Conservation (phyloP, 164 flowering plant genomes). For the Tetrastigma voinierianum region DNA sequence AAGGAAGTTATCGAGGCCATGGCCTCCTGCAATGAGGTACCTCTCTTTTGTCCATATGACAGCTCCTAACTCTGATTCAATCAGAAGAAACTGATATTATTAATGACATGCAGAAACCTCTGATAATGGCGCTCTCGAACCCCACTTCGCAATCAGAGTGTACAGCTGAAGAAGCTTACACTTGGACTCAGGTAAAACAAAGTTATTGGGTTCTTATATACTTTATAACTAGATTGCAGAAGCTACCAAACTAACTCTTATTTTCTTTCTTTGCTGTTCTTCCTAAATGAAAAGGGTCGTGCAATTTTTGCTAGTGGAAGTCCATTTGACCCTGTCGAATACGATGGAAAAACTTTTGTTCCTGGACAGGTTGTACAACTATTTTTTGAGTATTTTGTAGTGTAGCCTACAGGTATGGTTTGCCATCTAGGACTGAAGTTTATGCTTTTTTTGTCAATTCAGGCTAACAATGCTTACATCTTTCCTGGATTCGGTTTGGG, state of each 20-base stretch:
- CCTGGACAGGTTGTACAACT: constrained; percentile 73
- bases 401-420: not conserved
- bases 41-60: constrained; percentile 1
- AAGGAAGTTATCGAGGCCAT: constrained; percentile 86
- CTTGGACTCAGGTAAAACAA: constrained; percentile 70
- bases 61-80: not conserved
- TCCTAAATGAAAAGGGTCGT: constrained; percentile 56
- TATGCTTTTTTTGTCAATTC: constrained; percentile 13
- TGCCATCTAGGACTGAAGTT: not conserved
- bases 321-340: constrained; percentile 93
- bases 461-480: constrained; percentile 95
- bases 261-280: constrained; percentile 1
- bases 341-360: constrained; percentile 53
- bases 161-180: constrained; percentile 93
- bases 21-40: constrained; percentile 76
- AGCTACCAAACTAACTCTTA: not conserved
- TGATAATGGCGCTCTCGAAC: constrained; percentile 89
- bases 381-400: not conserved
- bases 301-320: constrained; percentile 95
- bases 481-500: constrained; percentile 98
- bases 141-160: constrained; percentile 96
- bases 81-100: not conserved
- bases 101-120: constrained; percentile 64
- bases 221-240: not conserved
- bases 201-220: too few relatives aligned